Conservation (phyloP, 495 filamentous ascomycete species). For the Evernia prunastri region DNA sequence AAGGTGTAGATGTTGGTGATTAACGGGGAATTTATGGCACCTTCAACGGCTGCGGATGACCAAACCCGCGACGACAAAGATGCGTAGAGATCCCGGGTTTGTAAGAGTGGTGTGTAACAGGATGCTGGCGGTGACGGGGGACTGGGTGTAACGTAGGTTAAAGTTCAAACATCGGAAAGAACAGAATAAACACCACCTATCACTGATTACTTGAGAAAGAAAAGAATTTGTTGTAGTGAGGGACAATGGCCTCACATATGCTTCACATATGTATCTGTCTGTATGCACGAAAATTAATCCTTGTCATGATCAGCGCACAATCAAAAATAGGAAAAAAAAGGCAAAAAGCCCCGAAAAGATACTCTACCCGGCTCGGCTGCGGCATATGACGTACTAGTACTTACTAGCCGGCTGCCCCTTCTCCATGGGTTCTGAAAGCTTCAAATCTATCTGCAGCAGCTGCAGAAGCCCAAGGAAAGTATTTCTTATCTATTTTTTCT, state of each 20-base stretch:
- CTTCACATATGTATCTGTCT: no score
- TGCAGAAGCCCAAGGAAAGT: no score
- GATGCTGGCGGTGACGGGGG: background rate
- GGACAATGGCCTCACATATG: no score
- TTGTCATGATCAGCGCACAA: no score
- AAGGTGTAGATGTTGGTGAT: background rate
- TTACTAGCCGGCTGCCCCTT: background rate
- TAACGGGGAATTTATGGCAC: background rate
- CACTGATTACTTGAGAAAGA: no score
- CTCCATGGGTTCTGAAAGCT: no score
- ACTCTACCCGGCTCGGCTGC: no score
- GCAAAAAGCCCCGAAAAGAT: no score
- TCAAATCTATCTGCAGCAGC: no score
- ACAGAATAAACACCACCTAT: no score
- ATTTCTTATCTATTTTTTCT: background rate
- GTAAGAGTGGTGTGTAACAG: background rate
- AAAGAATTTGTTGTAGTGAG: background rate
- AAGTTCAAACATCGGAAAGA: no score
- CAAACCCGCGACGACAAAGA: constrained; percentile 10
- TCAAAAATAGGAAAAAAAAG: background rate
- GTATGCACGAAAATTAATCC: no score
- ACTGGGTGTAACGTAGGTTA: background rate
- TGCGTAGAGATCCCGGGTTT: constrained; percentile 1
- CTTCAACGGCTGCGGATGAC: background rate
- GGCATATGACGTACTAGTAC: background rate